These are phyloP conservation scores for Lecanicillium sp. DNA, from an alignment of 2,329 filamentous ascomycete species.

Conservation along the genomic window DNA sequence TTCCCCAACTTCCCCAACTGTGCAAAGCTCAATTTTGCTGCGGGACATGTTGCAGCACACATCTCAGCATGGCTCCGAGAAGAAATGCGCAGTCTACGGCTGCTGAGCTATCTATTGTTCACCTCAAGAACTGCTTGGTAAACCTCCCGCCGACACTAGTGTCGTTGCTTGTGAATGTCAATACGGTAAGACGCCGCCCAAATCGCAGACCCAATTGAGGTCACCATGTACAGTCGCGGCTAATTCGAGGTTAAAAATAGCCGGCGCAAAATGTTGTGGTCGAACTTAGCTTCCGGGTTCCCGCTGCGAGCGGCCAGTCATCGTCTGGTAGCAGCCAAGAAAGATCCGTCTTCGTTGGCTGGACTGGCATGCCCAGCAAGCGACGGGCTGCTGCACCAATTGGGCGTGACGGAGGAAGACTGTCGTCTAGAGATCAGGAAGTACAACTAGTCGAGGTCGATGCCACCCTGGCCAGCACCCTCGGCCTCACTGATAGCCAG, in stretches of 20 bases:
- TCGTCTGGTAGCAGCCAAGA: slow-evolving; percentile 39
- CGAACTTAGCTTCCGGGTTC: slow-evolving; percentile 66
- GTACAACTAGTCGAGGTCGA: slow-evolving; percentile 76
- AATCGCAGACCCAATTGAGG: too few relatives aligned
- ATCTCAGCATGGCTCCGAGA: slow-evolving; percentile 34
- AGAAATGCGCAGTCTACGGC: slow-evolving; percentile 55
- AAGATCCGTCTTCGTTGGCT: slow-evolving; percentile 78
- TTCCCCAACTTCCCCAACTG: not conserved
- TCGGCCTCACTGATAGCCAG: slow-evolving; percentile 74
- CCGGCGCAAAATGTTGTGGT: slow-evolving; percentile 93
- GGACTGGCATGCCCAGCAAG: slow-evolving; percentile 97
- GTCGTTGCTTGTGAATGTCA: slow-evolving; percentile 76
- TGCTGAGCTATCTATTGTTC: slow-evolving; percentile 77
- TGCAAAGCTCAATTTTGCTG: slow-evolving; percentile 2
- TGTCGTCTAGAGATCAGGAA: slow-evolving; percentile 64
- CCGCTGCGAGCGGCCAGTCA: slow-evolving; percentile 34
- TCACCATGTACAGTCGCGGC: too few relatives aligned
- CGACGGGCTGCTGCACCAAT: slow-evolving; percentile 67
- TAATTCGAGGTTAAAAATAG: slow-evolving; percentile 31
- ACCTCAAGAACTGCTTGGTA: slow-evolving; percentile 89
- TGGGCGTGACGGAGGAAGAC: slow-evolving; percentile 57
- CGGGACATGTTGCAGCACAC: slow-evolving; percentile 6
- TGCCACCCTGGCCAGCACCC: slow-evolving; percentile 66
- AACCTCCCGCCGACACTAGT: slow-evolving; percentile 84
- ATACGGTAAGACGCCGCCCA: slow-evolving; percentile 56